Percentiles rank a stretch among this genome's conserved stretches.
These are phyloP conservation scores for Nemania sp. DNA, from an alignment of 2,329 filamentous ascomycete genomes.

Conservation along the genomic window DNA sequence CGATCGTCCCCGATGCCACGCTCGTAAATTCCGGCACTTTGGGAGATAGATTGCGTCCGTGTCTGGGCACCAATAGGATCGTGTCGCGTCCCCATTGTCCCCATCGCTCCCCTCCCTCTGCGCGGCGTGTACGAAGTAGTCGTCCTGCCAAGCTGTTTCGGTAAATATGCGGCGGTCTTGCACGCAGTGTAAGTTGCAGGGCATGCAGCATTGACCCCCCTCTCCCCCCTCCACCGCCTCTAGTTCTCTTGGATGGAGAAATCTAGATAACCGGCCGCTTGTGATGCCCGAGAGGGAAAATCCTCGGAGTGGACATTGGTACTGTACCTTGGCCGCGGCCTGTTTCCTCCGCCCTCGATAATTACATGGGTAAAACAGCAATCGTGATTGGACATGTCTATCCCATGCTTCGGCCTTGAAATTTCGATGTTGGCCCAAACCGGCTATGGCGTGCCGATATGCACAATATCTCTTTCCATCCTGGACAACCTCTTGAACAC, in stretches of 20 bases:
- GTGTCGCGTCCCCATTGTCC: neutral
- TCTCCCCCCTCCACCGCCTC: neutral
- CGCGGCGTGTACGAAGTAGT: neutral
- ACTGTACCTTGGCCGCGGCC: neutral
- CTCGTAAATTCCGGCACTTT: conserved; percentile 25
- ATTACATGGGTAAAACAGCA: neutral
- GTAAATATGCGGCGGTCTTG: conserved; percentile 6
- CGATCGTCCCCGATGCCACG: conserved; percentile 15
- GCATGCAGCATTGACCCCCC: neutral
- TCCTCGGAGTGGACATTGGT: neutral
- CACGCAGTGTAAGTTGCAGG: neutral
- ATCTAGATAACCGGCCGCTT: neutral
- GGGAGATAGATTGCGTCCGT: conserved; percentile 25
- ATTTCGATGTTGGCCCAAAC: neutral
- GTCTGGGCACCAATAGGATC: conserved; percentile 23
- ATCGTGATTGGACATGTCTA: neutral
- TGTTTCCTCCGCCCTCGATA: conserved; percentile 9
- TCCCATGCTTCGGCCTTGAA: neutral
- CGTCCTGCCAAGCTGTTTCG: conserved; percentile 6
- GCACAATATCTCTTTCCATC: neutral
- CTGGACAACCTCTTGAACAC: neutral
- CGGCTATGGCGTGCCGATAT: conserved; percentile 10
- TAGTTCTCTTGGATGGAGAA: neutral
- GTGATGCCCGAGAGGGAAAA: neutral
- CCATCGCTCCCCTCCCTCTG: neutral